Conservation (phyloP, 108 stramenopile genomes). For the Cyclotella sp. region DNA sequence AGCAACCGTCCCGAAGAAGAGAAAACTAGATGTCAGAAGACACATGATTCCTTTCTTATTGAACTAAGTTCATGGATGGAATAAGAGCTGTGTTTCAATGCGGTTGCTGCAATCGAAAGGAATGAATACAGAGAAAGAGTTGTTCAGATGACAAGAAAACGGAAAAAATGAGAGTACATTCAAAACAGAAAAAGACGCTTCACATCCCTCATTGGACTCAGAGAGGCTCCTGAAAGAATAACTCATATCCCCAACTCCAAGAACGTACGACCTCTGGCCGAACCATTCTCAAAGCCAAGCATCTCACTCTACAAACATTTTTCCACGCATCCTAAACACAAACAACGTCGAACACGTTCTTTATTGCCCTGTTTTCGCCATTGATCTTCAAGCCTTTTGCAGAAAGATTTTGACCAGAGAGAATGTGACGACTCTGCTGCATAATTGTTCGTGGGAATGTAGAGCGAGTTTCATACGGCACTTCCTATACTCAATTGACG, state of each 20-base stretch:
- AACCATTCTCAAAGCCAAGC: constrained; percentile 4
- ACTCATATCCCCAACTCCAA: constrained; percentile 40
- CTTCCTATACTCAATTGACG: constrained; percentile 54
- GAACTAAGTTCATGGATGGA: too few relatives aligned
- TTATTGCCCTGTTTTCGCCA: constrained; percentile 23
- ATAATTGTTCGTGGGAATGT: constrained; percentile 8
- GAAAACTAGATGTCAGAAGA: neutral
- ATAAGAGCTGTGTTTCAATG: too few relatives aligned
- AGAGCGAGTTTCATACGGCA: constrained; percentile 52
- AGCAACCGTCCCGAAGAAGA: constrained; percentile 10
- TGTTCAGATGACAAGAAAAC: neutral
- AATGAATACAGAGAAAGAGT: neutral
- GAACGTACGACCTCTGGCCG: constrained; percentile 24
- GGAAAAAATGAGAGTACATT: neutral
- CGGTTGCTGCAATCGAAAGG: too few relatives aligned
- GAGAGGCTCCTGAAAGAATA: constrained; percentile 19
- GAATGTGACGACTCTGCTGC: neutral
- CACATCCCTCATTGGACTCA: constrained; percentile 43
- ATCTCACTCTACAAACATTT: constrained; percentile 29
- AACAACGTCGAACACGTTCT: constrained; percentile 21
- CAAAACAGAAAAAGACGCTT: neutral
- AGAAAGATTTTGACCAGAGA: constrained; percentile 14
- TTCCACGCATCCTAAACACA: constrained; percentile 6
- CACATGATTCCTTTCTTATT: too few relatives aligned
- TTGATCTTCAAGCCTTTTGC: constrained; percentile 43